Base-by-base conservation (phyloP, 352 stramenopile genomes). In the Pythium myriotylum region DNA sequence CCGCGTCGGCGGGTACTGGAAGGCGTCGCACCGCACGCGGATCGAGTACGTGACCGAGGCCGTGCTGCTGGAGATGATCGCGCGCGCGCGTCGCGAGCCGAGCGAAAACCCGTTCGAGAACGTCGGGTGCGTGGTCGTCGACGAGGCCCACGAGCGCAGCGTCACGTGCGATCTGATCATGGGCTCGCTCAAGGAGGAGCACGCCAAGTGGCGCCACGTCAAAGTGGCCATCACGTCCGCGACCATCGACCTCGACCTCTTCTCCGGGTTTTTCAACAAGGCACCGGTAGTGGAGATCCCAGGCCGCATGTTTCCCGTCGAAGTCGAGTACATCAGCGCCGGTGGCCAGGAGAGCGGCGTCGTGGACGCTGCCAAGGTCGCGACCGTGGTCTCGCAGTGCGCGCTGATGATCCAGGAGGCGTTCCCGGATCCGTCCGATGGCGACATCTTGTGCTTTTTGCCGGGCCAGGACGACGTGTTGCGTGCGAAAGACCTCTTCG, bases 161-260 rank as follows among this genome's bases (percentile, higher is more conserved):
- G 61, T 68, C 39, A 63, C 26, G 16, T 68, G 49, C n/a, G 60
- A 74, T 35, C 32, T 70, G 46, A 59, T 74, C 29, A 51, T 70
- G 56, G 62, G 61, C 26, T 66, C 54, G n/a, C 48, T 74, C 3
- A 74, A 74, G 35, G 51, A 68, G 40, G 41, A 43, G 16, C 51
- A 68, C 27, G 17, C n/a, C 17, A 72, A 79, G 29, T 66, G 74
- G 42, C 46, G 65, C 9, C 62, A 88, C 65, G 65, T 95, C 32
- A 72, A 84, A 62, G 27, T 95, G 4, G 67, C 92, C 9, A 55
- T 95, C 22, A 97, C 94, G 85, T 88, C 72, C 41, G 91, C 91
- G 4, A 97, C 88, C 0, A 79, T 97, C 39, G 82, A 95, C 54
- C 74, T 76, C 8, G 70, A 85, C n/a, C 77, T 89, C 39, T 76